Evolutionary conservation across 805 yeast genomes (phyloP).

Genomic region (Kluyveromyces wickerhamii): DNA sequence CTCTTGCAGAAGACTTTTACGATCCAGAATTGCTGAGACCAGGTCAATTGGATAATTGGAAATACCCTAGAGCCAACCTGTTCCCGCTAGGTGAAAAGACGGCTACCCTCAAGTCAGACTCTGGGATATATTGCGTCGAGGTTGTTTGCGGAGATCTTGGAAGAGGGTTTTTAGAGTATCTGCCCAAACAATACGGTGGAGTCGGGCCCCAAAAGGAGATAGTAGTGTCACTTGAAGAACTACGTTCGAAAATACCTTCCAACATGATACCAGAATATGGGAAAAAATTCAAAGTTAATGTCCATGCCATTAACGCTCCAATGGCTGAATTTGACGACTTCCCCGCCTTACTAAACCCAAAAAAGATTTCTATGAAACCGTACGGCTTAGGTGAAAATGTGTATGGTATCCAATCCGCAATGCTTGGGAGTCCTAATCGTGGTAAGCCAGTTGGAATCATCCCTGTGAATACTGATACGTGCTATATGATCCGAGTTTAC

Average conservation of each 20-base stretch:
- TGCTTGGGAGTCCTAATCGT: constrained; percentile 20
- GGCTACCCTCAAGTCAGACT: constrained; percentile 40
- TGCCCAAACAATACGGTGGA: constrained; percentile 51
- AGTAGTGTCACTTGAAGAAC: constrained; percentile 39
- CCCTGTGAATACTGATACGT: constrained; percentile 21
- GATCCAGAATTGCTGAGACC: constrained; percentile 36
- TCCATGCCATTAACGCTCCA: constrained; percentile 55
- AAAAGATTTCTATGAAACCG: constrained; percentile 19
- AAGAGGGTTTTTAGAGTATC: constrained; percentile 50
- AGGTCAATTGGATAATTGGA: constrained; percentile 27
- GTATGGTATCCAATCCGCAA: constrained; percentile 24
- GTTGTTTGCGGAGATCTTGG: constrained; percentile 48
- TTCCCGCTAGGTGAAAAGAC: constrained; percentile 39
- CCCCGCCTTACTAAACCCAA: constrained; percentile 15
- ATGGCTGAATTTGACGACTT: constrained; percentile 46
- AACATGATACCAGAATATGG: constrained; percentile 24
- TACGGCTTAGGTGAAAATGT: constrained; percentile 20
- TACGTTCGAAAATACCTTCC: constrained; percentile 32
- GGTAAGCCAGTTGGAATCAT: constrained; percentile 26
- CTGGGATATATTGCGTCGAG: constrained; percentile 75
- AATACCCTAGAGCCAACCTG: constrained; percentile 33
- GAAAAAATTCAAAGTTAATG: constrained; percentile 35
- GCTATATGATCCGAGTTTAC: constrained; percentile 53
- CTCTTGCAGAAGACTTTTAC: constrained; percentile 53
- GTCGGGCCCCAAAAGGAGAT: constrained; percentile 50